These are phyloP conservation scores for Punctularia strigosozonata DNA, from an alignment of 768 basidiomycete genomes.

Conservation along the genomic window DNA sequence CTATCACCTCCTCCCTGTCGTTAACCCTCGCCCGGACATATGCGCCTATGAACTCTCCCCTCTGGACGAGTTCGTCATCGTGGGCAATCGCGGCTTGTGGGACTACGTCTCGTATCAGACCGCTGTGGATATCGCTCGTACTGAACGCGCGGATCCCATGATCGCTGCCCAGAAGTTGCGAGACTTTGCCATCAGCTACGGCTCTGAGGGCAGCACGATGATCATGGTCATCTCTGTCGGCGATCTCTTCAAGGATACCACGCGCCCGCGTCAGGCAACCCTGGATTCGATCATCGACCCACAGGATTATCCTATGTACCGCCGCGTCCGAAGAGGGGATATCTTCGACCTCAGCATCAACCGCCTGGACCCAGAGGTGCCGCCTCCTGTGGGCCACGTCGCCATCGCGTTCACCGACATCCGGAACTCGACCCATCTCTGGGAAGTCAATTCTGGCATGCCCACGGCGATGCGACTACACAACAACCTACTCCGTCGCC, in stretches of 20 bases:
- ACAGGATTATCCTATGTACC: slow-evolving; percentile 17
- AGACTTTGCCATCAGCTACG: slow-evolving; percentile 95
- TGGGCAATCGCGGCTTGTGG: slow-evolving; percentile 91
- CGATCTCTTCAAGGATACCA: slow-evolving; percentile 48
- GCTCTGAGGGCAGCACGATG: slow-evolving; percentile 88
- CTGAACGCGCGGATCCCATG: slow-evolving; percentile 61
- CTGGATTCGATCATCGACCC: slow-evolving; percentile 33
- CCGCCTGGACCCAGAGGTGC: slow-evolving; percentile 66
- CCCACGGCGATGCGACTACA: slow-evolving; percentile 85
- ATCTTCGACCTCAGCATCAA: slow-evolving; percentile 45
- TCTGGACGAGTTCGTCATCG: slow-evolving; percentile 91
- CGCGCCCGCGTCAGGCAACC: slow-evolving; percentile 34
- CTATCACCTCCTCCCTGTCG: slow-evolving; percentile 78
- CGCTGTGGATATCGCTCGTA: slow-evolving; percentile 89
- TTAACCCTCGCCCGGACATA: slow-evolving; percentile 84
- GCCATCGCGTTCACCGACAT: slow-evolving; percentile 98
- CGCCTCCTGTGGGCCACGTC: slow-evolving; percentile 76
- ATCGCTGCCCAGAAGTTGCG: slow-evolving; percentile 94
- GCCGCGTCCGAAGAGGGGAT: slow-evolving; percentile 21
- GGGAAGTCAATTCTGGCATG: slow-evolving; percentile 96
- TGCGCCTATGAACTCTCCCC: slow-evolving; percentile 56
- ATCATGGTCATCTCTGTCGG: slow-evolving; percentile 91
- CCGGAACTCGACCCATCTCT: slow-evolving; percentile 89
- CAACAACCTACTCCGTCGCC: slow-evolving; percentile 75
- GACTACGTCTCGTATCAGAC: slow-evolving; percentile 90